phyloP scores from a whole-genome alignment of 2,329 filamentous ascomycete genomes.

The Elsinoe batatas region DNA sequence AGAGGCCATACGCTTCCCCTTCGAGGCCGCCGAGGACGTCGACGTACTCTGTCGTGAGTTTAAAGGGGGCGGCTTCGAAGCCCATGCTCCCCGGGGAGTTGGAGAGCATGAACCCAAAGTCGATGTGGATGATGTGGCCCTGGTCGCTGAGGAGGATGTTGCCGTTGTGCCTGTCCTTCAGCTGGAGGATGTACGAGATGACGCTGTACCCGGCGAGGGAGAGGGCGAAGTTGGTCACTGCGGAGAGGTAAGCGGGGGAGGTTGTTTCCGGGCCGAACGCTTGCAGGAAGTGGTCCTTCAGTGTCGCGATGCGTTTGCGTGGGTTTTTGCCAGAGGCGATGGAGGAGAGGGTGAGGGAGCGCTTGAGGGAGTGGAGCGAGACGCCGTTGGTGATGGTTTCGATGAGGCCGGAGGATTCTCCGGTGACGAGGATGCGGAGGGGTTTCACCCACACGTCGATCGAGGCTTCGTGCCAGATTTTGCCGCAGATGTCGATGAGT shows the following conservation, averaged over 20 bases:
- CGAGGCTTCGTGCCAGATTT: conserved; percentile 66
- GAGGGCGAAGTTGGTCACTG: conserved; percentile 68
- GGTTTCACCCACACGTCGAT: conserved; percentile 79
- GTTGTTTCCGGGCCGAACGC: conserved; percentile 63
- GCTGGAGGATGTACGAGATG: conserved; percentile 71
- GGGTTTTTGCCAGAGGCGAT: conserved; percentile 65
- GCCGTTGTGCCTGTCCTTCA: conserved; percentile 79
- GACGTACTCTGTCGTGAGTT: conserved; percentile 76
- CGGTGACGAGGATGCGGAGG: conserved; percentile 79
- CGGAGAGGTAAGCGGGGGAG: conserved; percentile 58
- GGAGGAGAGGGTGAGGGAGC: conserved; percentile 65
- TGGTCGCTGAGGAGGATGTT: conserved; percentile 79
- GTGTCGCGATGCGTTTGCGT: conserved; percentile 63
- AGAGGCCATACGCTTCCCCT: conserved; percentile 61
- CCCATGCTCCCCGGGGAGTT: conserved; percentile 77
- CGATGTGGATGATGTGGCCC: conserved; percentile 79
- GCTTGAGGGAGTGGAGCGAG: conserved; percentile 75
- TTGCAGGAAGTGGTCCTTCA: conserved; percentile 73
- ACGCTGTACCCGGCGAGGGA: conserved; percentile 80
- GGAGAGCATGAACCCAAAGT: conserved; percentile 83
- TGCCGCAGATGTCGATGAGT: conserved; percentile 69
- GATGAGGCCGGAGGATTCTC: conserved; percentile 73
- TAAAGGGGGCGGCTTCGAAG: conserved; percentile 80
- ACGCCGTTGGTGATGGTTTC: conserved; percentile 85
- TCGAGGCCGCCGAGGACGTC: conserved; percentile 68